Evolutionary conservation across 2,329 filamentous ascomycete genomes (phyloP), one percentile per base, ranked within the genome.

Genomic region (Aureobasidium sp.): DNA sequence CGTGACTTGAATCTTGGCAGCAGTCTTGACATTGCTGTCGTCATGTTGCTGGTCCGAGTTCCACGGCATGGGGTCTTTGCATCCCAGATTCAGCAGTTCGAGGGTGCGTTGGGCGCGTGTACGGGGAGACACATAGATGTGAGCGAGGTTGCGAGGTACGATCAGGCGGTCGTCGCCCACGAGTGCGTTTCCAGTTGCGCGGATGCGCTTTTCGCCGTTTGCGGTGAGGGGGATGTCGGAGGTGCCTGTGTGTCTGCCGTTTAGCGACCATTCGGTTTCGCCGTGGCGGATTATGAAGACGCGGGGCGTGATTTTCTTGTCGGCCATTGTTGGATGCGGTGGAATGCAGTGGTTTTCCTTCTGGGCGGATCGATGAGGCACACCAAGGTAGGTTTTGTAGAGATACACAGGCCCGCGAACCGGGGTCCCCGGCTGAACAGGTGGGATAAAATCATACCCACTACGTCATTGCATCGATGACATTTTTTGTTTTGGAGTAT

Each of bases 201-300:
- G 71, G n/a, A 81, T 73, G 5, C 78, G 75, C 65, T 75, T 76
- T 67, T 81, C 78, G 58, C 93, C 93, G 71, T 90, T 88, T 55
- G 81, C 77, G 0, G 92, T 97, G 41, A 97, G 80, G 1, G 91
- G 87, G 4, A 97, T 89, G 70, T 97, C 92, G n/a, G 89, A 89
- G 32, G 79, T 81, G 57, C 91, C 89, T 0, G 93, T 97, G 76
- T 97, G 90, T 58, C 85, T 68, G 21, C 72, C 92, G 67, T 88
- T 88, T 51, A 96, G 84, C 5, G 90, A 95, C 92, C 92, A 97
- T 78, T 96, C 91, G 4, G 92, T 97, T 78, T 97, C 91, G 76
- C 92, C 93, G 72, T 97, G 92, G 68, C 92, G 90, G 68, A 81
- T 74, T 64, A 81, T 78, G 73, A 81, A 81, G 70, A 81, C 77